These are phyloP conservation scores for Puccinia hordei DNA, from an alignment of 1,284 basidiomycete species.

Conservation along the genomic window DNA sequence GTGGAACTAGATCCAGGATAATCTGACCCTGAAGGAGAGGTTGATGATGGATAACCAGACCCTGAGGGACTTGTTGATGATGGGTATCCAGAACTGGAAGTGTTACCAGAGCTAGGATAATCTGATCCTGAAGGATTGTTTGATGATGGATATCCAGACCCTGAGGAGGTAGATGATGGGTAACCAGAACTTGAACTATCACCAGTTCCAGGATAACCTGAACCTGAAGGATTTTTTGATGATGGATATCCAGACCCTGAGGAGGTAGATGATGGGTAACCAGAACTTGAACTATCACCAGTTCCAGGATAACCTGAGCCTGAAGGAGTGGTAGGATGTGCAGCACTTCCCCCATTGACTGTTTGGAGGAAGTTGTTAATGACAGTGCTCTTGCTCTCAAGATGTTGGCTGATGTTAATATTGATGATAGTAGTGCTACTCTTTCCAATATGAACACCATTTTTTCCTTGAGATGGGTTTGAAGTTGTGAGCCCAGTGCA, in stretches of 20 bases:
- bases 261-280: background rate
- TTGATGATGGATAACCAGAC: background rate
- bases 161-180: background rate
- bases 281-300: background rate
- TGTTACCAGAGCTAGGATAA: slow-evolving; percentile 2
- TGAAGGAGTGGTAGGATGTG: background rate
- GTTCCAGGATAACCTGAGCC: slow-evolving; percentile 2
- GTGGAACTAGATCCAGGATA: background rate
- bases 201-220: too few species aligned
- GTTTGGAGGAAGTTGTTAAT: slow-evolving; percentile 38
- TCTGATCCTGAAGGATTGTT: background rate
- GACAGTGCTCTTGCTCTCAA: slow-evolving; percentile 20
- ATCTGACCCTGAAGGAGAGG: slow-evolving; percentile 5
- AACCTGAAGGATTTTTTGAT: background rate
- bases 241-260: slow-evolving; percentile 7
- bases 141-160: background rate
- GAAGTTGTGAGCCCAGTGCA: slow-evolving; percentile 29
- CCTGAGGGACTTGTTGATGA: background rate
- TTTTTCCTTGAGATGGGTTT: slow-evolving; percentile 32
- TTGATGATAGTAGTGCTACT: slow-evolving; percentile 16
- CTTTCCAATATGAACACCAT: slow-evolving; percentile 40
- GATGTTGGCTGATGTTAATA: slow-evolving; percentile 30
- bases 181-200: background rate
- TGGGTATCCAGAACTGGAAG: background rate
- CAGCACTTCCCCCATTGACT: slow-evolving; percentile 43